These are phyloP conservation scores for Nidularia sp. DNA, from an alignment of 768 basidiomycete genomes.

Conservation along the genomic window DNA sequence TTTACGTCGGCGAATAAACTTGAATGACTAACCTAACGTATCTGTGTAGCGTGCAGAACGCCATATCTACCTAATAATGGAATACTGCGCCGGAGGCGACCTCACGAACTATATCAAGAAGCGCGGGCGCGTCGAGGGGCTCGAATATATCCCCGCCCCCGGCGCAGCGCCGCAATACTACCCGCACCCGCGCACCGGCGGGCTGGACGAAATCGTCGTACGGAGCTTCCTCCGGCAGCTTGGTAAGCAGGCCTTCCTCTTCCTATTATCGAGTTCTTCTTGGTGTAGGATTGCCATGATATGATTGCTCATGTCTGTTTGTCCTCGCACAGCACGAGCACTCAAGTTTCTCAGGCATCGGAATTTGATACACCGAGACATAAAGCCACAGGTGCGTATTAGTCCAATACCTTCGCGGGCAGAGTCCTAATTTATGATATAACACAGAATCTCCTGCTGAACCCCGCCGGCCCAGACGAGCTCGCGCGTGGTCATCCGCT, in stretches of 20 bases:
- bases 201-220: conserved; percentile 85
- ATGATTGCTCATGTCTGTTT: not conserved
- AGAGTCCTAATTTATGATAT: conserved; percentile 5
- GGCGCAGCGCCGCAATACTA: conserved; percentile 78
- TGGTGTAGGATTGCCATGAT: not conserved
- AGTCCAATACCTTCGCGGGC: not conserved
- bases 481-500: conserved; percentile 83
- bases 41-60: conserved; percentile 58
- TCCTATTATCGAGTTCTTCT: not conserved
- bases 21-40: too few relatives aligned
- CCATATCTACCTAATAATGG: conserved; percentile 94
- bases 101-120: conserved; percentile 97
- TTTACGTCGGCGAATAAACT: too few relatives aligned
- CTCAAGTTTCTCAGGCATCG: conserved; percentile 87
- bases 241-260: conserved; percentile 38
- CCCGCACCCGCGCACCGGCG: conserved; percentile 87
- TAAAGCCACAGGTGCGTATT: conserved; percentile 80
- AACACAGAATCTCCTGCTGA: conserved; percentile 80
- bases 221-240: conserved; percentile 91
- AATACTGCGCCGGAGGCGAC: conserved; percentile 94
- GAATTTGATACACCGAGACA: conserved; percentile 93
- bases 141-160: conserved; percentile 74
- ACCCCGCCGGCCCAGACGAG: conserved; percentile 76
- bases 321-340: conserved; percentile 64
- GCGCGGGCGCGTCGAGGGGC: conserved; percentile 86